Conservation (phyloP, 78 protist species). For the Dictyostelium capitatum region DNA sequence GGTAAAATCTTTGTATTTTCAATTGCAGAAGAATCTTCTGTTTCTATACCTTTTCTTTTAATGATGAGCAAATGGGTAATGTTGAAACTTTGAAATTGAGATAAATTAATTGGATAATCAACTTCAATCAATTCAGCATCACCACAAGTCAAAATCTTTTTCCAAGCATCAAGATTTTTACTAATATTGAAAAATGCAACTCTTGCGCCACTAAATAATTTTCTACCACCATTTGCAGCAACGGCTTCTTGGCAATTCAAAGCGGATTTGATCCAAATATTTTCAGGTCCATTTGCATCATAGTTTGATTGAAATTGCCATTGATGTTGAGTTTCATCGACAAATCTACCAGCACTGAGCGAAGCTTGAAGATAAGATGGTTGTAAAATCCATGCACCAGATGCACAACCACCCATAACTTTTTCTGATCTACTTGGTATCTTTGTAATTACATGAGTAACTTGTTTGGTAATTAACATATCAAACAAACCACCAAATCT, state of each 20-base stretch:
- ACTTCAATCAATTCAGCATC: constrained; percentile 13
- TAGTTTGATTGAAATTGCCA: not conserved
- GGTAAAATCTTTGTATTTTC: not conserved
- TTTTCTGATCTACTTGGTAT: not conserved
- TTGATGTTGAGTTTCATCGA: constrained; percentile 16
- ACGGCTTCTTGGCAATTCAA: not conserved
- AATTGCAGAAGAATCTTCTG: not conserved
- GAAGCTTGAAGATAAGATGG: not conserved
- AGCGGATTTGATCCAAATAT: not conserved
- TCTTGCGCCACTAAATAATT: not conserved
- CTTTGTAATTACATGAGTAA: not conserved
- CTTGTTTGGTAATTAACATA: not conserved
- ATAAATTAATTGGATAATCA: not conserved
- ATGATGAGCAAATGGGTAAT: not conserved
- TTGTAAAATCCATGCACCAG: constrained; percentile 33
- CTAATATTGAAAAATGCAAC: not conserved
- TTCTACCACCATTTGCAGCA: not conserved
- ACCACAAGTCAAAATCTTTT: constrained; percentile 26
- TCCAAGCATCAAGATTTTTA: constrained; percentile 20
- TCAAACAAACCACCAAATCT: not conserved
- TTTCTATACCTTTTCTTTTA: not conserved
- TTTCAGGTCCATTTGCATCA: not conserved
- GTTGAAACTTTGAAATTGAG: not conserved
- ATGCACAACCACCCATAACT: constrained; percentile 14
- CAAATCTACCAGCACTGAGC: not conserved